A percentile compares a stretch with the other conserved stretches of the same genome.
Conservation (phyloP, 176 grass and related monocot genomes). For the Eremochloa ophiuroides region DNA sequence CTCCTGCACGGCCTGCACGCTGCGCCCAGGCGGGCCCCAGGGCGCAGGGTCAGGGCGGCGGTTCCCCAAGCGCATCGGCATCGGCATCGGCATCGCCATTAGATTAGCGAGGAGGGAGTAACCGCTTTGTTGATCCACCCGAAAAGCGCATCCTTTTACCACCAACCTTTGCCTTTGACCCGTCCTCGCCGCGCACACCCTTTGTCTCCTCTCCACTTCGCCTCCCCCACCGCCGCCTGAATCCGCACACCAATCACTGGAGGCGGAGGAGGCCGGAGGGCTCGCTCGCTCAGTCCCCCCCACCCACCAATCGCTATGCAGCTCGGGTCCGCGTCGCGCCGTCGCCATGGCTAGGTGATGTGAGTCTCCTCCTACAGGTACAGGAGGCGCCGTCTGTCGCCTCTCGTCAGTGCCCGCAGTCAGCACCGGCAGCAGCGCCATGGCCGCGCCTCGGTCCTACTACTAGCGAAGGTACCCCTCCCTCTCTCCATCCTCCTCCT, state of each 20-base stretch:
- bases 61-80: not conserved
- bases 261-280: not conserved
- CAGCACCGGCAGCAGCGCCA: slow-evolving; percentile 5
- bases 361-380: not conserved
- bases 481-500: not conserved
- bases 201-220: slow-evolving; percentile 15
- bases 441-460: slow-evolving; percentile 12
- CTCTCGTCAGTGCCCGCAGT: not conserved
- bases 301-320: not conserved
- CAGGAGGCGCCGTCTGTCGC: not conserved
- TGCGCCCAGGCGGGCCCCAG: not conserved
- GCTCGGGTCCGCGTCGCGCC: slow-evolving; percentile 1
- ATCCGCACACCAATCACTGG: slow-evolving; percentile 17
- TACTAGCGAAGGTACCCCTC: slow-evolving; percentile 28
- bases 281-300: not conserved
- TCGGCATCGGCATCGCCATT: not conserved
- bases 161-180: slow-evolving; percentile 55
- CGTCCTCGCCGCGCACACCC: slow-evolving; percentile 20
- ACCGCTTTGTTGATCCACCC: slow-evolving; percentile 35
- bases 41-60: not conserved
- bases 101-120: slow-evolving; percentile 15
- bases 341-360: slow-evolving; percentile 7
- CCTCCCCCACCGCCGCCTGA: not conserved
- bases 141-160: slow-evolving; percentile 33
- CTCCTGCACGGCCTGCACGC: not conserved